Percentiles rank a stretch among this genome's conserved stretches.
Evolutionary conservation across 116 monocot species (phyloP).

Genomic region (Iris pallida): DNA sequence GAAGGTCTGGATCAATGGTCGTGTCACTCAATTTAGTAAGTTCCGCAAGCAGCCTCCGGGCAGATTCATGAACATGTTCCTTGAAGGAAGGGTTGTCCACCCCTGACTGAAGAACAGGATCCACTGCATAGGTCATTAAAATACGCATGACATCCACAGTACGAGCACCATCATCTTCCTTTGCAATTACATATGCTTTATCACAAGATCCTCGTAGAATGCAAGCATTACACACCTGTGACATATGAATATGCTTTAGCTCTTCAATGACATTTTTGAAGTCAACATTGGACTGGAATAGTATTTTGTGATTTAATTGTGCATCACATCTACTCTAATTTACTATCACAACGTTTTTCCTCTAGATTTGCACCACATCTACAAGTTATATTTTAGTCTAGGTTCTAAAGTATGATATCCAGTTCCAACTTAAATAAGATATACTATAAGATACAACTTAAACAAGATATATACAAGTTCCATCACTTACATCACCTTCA

Average conservation of each 20-base stretch:
- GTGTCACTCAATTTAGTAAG: constrained; percentile 72
- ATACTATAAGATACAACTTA: neutral
- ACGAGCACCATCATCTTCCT: constrained; percentile 56
- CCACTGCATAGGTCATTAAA: constrained; percentile 67
- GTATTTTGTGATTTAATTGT: neutral
- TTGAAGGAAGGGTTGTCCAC: constrained; percentile 25
- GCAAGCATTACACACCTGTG: constrained; percentile 81
- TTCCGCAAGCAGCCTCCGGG: constrained; percentile 54
- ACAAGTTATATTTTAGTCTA: neutral
- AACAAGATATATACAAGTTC: neutral
- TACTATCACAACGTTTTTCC: neutral
- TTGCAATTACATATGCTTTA: constrained; percentile 54
- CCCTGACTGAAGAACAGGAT: constrained; percentile 32
- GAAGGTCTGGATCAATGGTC: constrained; percentile 43
- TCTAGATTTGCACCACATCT: neutral
- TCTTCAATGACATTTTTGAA: neutral
- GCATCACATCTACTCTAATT: neutral
- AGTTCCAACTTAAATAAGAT: too few species aligned
- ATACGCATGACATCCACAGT: constrained; percentile 91
- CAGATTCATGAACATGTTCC: constrained; percentile 51
- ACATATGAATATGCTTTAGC: constrained; percentile 1
- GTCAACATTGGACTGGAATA: neutral
- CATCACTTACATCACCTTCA: constrained; percentile 73
- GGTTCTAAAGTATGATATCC: too few species aligned
- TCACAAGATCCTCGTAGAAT: constrained; percentile 74